phyloP scores from a whole-genome alignment of 169 alveolate species.

The Fabrea salina region DNA sequence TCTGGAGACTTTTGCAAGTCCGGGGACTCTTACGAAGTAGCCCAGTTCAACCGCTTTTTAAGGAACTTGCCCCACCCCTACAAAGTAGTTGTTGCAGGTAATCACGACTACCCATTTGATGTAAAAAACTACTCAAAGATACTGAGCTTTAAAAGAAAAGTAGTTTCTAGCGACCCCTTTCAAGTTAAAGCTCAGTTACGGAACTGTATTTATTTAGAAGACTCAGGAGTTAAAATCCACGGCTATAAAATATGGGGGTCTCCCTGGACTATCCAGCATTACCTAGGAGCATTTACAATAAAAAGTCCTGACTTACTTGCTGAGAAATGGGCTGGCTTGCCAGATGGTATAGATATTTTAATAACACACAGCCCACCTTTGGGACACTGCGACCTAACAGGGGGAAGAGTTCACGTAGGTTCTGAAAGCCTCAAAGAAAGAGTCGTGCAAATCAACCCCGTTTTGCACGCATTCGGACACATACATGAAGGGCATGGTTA shows the following conservation, averaged over 20 bases:
- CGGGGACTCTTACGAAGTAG: slow-evolving; percentile 29
- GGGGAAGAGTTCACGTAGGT: not conserved
- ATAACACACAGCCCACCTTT: slow-evolving; percentile 47
- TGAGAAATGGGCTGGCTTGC: slow-evolving; percentile 31
- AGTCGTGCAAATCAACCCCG: slow-evolving; percentile 30
- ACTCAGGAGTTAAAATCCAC: not conserved
- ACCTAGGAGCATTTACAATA: slow-evolving; percentile 34
- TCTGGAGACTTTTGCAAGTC: slow-evolving; percentile 40
- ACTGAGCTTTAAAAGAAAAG: not conserved
- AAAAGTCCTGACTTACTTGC: not conserved
- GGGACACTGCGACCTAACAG: slow-evolving; percentile 4
- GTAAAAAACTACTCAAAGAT: slow-evolving; percentile 1
- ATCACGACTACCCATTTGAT: slow-evolving; percentile 40
- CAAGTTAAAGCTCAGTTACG: not conserved
- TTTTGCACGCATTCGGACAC: slow-evolving; percentile 38
- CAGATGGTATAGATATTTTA: slow-evolving; percentile 34
- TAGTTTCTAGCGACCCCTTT: not conserved
- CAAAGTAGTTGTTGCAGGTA: slow-evolving; percentile 40
- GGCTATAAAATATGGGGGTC: slow-evolving; percentile 46
- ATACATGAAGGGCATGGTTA: slow-evolving; percentile 38
- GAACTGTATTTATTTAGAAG: slow-evolving; percentile 33
- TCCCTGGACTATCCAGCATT: slow-evolving; percentile 32
- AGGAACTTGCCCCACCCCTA: not conserved
- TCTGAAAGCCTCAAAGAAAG: slow-evolving; percentile 23
- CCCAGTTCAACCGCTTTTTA: slow-evolving; percentile 16